Conservation (phyloP, 2,329 filamentous ascomycete genomes). For the Monosporascus ibericus region DNA sequence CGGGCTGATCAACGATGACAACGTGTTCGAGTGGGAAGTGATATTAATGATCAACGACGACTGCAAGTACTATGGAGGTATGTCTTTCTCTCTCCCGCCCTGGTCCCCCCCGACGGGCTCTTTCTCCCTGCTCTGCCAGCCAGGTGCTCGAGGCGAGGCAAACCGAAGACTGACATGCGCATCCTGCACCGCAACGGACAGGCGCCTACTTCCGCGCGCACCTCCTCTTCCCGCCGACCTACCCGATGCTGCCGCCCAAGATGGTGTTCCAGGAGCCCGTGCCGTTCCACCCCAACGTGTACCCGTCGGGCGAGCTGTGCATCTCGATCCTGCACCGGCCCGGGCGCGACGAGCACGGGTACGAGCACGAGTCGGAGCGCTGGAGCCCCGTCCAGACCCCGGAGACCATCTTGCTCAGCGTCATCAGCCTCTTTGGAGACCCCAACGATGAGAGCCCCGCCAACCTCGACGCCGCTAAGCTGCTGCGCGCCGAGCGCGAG, state of each 20-base stretch:
- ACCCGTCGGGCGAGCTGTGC: constrained; percentile 80
- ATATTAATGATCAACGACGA: constrained; percentile 98
- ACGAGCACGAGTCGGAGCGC: constrained; percentile 82
- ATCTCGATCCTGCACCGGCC: constrained; percentile 96
- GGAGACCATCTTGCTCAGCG: constrained; percentile 86
- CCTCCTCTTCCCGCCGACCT: constrained; percentile 76
- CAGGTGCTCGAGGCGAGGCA: neutral
- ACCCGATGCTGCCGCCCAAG: constrained; percentile 81
- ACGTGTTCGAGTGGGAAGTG: constrained; percentile 96
- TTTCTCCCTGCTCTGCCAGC: neutral
- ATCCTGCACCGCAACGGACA: constrained; percentile 27
- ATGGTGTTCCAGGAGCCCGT: constrained; percentile 82
- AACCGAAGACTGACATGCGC: neutral
- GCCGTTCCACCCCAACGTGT: constrained; percentile 92
- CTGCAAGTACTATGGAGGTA: constrained; percentile 88
- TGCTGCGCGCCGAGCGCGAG: constrained; percentile 74
- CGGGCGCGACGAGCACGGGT: constrained; percentile 89
- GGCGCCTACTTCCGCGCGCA: constrained; percentile 88
- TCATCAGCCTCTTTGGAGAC: constrained; percentile 85
- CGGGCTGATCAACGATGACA: constrained; percentile 75
- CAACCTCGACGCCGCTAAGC: constrained; percentile 84
- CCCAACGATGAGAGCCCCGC: constrained; percentile 95
- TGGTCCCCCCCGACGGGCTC: neutral
- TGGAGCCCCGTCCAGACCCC: constrained; percentile 95
- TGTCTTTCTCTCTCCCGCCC: constrained; percentile 20